phyloP scores from a whole-genome alignment of 768 basidiomycete genomes.

The Pholiota molesta region DNA sequence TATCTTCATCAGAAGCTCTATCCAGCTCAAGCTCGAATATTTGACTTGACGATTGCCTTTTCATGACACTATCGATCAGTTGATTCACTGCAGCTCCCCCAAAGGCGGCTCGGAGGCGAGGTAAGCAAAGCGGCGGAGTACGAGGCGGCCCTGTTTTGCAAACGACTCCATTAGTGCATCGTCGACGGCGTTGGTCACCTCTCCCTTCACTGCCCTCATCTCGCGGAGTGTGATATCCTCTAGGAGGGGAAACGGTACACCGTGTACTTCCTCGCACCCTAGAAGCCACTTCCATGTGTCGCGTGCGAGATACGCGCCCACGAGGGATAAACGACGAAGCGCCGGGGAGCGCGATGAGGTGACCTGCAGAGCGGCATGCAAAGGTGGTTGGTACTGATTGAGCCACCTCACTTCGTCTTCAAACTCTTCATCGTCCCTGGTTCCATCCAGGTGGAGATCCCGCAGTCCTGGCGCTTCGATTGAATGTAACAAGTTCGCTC shows the following conservation, averaged over 20 bases:
- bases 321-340: neutral
- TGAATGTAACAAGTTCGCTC: neutral
- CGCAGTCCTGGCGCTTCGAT: neutral
- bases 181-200: neutral
- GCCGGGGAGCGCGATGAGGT: neutral
- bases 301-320: neutral
- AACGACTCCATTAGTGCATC: neutral
- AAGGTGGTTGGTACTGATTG: neutral
- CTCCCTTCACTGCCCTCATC: neutral
- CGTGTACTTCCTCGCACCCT: neutral
- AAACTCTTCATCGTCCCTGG: neutral
- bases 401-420: neutral
- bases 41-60: neutral
- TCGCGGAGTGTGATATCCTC: neutral
- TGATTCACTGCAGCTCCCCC: neutral
- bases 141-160: neutral
- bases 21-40: constrained; percentile 6
- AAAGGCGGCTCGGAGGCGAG: constrained; percentile 2
- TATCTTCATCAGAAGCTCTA: neutral
- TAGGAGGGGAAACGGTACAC: neutral
- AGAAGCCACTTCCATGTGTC: neutral
- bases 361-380: neutral
- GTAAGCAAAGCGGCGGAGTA: constrained; percentile 4
- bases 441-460: constrained; percentile 6
- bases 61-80: neutral